Evolutionary conservation across 176 grass and related monocot genomes (phyloP).

Genomic region (Areca catechu): DNA sequence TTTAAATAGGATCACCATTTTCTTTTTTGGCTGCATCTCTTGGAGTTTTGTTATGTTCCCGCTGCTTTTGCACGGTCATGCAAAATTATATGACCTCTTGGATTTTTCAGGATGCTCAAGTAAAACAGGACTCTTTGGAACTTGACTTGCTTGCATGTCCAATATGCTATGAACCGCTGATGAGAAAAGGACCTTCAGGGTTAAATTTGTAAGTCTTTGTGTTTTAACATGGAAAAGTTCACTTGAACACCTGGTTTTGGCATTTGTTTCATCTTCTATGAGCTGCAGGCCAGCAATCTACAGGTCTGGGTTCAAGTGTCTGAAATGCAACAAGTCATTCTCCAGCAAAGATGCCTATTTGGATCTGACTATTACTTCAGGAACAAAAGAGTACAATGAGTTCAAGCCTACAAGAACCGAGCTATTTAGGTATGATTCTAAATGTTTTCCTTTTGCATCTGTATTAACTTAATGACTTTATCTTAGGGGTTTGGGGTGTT

Average conservation of each 20-base stretch:
- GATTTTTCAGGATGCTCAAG: conserved; percentile 38
- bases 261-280: too few species aligned
- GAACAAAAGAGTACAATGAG: conserved; percentile 69
- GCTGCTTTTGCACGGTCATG: background rate
- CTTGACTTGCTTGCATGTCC: conserved; percentile 64
- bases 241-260: too few species aligned
- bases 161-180: conserved; percentile 72
- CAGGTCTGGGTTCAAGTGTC: conserved; percentile 84
- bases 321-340: conserved; percentile 77
- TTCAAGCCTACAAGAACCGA: conserved; percentile 82
- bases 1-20: background rate
- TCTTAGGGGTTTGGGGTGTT: too few species aligned
- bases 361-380: conserved; percentile 80
- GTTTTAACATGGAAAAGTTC: too few species aligned
- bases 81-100: background rate
- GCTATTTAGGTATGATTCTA: conserved; percentile 45
- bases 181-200: conserved; percentile 73
- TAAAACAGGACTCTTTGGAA: conserved; percentile 18
- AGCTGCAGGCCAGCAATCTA: conserved; percentile 59
- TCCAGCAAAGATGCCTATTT: conserved; percentile 81
- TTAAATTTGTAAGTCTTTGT: conserved; percentile 57
- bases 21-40: background rate
- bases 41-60: background rate
- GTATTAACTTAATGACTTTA: too few species aligned
- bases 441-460: too few species aligned